phyloP scores from a whole-genome alignment of 768 basidiomycete genomes.

The Mycena indigotica region DNA sequence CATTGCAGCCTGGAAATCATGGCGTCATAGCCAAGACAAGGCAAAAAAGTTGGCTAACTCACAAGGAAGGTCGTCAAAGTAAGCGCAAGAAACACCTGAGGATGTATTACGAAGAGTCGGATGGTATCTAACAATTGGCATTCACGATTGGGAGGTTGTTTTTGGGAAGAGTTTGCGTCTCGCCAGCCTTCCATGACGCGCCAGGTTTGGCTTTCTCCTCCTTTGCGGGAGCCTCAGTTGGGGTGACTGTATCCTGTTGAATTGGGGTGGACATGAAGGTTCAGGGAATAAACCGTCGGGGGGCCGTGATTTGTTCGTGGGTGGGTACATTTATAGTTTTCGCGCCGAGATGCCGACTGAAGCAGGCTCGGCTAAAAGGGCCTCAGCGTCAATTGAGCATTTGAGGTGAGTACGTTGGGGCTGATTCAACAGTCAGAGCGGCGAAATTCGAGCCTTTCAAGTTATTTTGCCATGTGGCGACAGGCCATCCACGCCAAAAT shows the following conservation, averaged over 20 bases:
- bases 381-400: no score
- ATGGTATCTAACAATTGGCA: slow-evolving; percentile 8
- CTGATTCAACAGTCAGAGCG: no score
- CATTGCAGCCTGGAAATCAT: slow-evolving; percentile 47
- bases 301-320: background rate
- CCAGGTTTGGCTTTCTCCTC: slow-evolving; percentile 37
- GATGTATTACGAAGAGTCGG: background rate
- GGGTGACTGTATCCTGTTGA: background rate
- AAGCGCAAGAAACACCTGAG: slow-evolving; percentile 49
- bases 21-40: slow-evolving; percentile 12
- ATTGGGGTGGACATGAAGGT: background rate
- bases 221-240: slow-evolving; percentile 4
- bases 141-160: slow-evolving; percentile 51
- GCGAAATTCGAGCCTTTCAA: no score
- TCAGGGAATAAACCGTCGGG: slow-evolving; percentile 6
- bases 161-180: slow-evolving; percentile 59
- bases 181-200: slow-evolving; percentile 56
- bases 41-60: slow-evolving; percentile 20
- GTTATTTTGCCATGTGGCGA: no score
- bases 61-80: slow-evolving; percentile 47
- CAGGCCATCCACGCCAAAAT: no score
- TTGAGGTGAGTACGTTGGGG: no score
- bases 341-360: slow-evolving; percentile 41
- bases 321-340: slow-evolving; percentile 15
- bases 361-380: background rate